Evolutionary conservation across 768 basidiomycete species (phyloP).

Genomic region (Myochromella boudieri): DNA sequence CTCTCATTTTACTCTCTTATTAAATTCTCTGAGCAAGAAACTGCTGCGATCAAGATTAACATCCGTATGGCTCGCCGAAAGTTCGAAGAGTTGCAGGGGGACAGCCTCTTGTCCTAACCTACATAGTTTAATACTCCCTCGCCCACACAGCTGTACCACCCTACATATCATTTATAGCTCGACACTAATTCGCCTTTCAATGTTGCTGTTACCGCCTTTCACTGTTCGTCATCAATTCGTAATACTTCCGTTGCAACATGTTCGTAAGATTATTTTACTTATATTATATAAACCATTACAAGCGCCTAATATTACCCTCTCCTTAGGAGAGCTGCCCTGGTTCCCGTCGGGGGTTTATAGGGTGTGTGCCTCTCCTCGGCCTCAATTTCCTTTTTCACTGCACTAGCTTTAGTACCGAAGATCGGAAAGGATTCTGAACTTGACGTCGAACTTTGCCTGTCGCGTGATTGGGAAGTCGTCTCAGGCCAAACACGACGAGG

Average conservation of each 20-base stretch:
- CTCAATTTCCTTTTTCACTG: constrained; percentile 28
- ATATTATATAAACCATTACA: no score
- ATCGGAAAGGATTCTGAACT: constrained; percentile 34
- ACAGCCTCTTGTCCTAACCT: constrained; percentile 46
- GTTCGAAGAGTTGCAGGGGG: constrained; percentile 87
- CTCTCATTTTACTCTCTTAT: neutral
- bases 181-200: neutral
- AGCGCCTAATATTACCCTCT: no score
- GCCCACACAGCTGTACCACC: no score
- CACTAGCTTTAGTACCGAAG: constrained; percentile 37
- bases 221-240: neutral
- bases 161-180: neutral
- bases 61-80: constrained; percentile 83
- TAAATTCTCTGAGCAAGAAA: constrained; percentile 53
- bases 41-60: constrained; percentile 85
- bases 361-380: constrained; percentile 32
- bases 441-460: constrained; percentile 12
- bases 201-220: neutral
- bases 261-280: no score
- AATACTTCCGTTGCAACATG: no score
- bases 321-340: constrained; percentile 10
- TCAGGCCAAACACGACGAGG: no score
- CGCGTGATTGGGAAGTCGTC: neutral
- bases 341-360: constrained; percentile 36
- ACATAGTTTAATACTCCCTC: constrained; percentile 2